Evolutionary conservation across 345 rosid species (phyloP), one percentile per base, ranked within the genome.

Genomic region (Anastatica hierochuntica): DNA sequence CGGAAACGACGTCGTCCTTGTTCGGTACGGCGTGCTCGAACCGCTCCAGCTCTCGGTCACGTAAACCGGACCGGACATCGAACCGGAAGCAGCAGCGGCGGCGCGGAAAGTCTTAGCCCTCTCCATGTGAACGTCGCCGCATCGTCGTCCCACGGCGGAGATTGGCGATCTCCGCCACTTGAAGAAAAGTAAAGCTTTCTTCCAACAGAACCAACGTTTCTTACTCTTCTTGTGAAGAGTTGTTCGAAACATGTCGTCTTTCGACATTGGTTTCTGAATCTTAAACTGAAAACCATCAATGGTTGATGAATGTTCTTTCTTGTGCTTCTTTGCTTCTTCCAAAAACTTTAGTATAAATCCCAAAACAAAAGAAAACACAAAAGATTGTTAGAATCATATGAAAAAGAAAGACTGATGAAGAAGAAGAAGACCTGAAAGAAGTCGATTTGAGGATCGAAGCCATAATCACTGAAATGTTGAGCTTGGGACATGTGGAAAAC

Each of bases 371-470:
- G n/a, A n/a, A n/a, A n/a, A n/a, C n/a, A n/a, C n/a, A n/a, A n/a
- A n/a, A n/a, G n/a, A n/a, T n/a, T n/a, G n/a, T n/a, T n/a, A n/a
- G n/a, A n/a, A n/a, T n/a, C n/a, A n/a, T n/a, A n/a, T n/a, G n/a
- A n/a, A n/a, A n/a, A n/a, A n/a, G n/a, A n/a, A n/a, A n/a, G n/a
- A n/a, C n/a, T n/a, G n/a, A n/a, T n/a, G n/a, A n/a, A n/a, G n/a
- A n/a, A n/a, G n/a, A n/a, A n/a, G n/a, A 86, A 60, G 40, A 86
- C 97, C 86, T 83, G 94, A 55, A 83, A 86, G 56, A 76, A 90
- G 55, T 81, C 71, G 63, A 84, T 77, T 60, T 86, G 94, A n/a
- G 88, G 88, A 75, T 89, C 95, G 55, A 89, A 89, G 29, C 97
- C 97, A 43, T 89, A 89, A 62, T 89, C 97, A 16, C 79, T 89